A percentile compares a stretch with the other conserved stretches of the same genome.
These are phyloP conservation scores for Bondarzewia mesenterica DNA, from an alignment of 1,284 basidiomycete species.

Conservation along the genomic window DNA sequence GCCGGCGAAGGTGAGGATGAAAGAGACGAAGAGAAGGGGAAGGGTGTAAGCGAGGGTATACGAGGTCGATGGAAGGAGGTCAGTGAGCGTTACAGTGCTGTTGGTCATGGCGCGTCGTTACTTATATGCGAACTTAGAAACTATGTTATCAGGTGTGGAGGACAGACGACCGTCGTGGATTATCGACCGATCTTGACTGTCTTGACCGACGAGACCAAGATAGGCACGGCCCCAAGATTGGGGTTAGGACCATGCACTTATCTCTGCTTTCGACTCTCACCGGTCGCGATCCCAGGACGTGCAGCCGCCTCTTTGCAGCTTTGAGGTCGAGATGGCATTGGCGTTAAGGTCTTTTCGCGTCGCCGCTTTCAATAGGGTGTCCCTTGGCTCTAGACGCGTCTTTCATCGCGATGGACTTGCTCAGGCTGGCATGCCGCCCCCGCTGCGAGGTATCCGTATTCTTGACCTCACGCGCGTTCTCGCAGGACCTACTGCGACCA, in stretches of 20 bases:
- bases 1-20: slow-evolving; percentile 50
- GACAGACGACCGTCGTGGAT: no score
- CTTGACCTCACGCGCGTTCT: slow-evolving; percentile 85
- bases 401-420: not conserved
- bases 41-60: slow-evolving; percentile 32
- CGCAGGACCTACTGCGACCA: slow-evolving; percentile 85
- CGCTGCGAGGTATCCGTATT: slow-evolving; percentile 72
- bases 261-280: no score
- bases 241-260: no score
- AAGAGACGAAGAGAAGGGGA: slow-evolving; percentile 43
- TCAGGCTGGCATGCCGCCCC: slow-evolving; percentile 62
- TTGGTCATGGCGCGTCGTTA: slow-evolving; percentile 1
- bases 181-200: no score
- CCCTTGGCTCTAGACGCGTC: not conserved
- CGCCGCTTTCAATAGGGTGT: not conserved
- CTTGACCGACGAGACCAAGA: no score
- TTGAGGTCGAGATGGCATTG: no score
- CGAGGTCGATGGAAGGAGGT: slow-evolving; percentile 6
- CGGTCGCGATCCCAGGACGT: no score
- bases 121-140: not conserved
- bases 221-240: no score
- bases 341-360: no score
- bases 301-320: no score
- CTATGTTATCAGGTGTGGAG: no score
- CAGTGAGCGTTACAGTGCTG: slow-evolving; percentile 6